Base-by-base conservation (phyloP, 306 rosid genomes). In the Malus orientalis region DNA sequence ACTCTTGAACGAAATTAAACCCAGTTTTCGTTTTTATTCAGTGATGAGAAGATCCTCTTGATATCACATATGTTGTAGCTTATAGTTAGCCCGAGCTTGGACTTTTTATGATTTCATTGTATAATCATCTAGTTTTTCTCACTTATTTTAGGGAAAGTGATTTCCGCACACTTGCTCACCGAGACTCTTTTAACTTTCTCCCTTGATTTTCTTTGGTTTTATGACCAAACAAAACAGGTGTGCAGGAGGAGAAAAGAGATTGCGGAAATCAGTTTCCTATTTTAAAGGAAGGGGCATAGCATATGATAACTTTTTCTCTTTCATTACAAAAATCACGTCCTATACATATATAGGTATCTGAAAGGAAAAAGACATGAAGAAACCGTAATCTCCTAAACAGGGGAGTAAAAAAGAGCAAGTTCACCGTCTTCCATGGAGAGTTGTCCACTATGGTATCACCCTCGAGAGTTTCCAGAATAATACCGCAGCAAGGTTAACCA, bases 1-100 rank as follows among this genome's bases (percentile, higher is more conserved):
- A 91, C 80, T 74, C 94, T n/a, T 85, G 64, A 65, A 69, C 84
- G 55, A 67, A 64, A 74, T 51, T 19, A 51, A 51, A 61, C 36
- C 36, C 20, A 61, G 30, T 13, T 23, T 27, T 61, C 4, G 30
- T 61, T 61, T 12, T 60, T 11, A 61, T 40, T 53, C 45, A 33
- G 84, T 62, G 67, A 40, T 13, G 60, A 85, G 65, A 68, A 71
- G 75, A 58, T 55, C 81, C 68, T 47, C 73, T 78, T 79, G 69
- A 11, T 60, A 11, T 60, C 42, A 33, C 61, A 62, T 72, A 36
- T 74, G 74, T 67, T 66, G 71, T 15, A 44, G 74, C 79, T 58
- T 60, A 74, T 40, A 79, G 69, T 77, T 76, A 76, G 67, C 71
- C 66, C 68, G 78, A 75, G 76, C 70, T 47, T 45, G 78, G 69